Evolutionary conservation across 306 rosid genomes (phyloP).

Genomic region (Cicer judaicum): DNA sequence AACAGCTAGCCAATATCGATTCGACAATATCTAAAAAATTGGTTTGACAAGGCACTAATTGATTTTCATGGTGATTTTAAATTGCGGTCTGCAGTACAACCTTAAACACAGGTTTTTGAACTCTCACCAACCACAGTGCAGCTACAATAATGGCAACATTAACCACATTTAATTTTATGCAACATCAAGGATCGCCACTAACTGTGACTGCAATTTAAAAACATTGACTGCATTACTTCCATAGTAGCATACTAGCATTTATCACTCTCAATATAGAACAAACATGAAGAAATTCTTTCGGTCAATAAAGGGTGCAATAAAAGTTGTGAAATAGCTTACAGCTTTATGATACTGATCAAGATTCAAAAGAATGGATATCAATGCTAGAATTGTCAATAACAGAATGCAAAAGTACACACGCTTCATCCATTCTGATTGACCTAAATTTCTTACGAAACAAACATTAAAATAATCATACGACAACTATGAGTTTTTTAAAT

Average conservation of each 20-base stretch:
- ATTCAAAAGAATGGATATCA: not conserved
- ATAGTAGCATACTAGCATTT: not conserved
- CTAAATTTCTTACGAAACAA: not conserved
- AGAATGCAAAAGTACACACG: not conserved
- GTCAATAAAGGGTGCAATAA: not conserved
- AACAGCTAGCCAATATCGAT: not conserved
- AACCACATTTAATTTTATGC: no score
- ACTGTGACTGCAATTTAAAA: no score
- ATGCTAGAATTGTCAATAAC: not conserved
- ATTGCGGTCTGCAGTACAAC: no score
- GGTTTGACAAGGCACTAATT: not conserved
- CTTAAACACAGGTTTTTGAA: no score
- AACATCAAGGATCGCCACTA: no score
- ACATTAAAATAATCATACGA: not conserved
- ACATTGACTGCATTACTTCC: not conserved
- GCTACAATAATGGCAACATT: no score
- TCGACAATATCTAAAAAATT: not conserved
- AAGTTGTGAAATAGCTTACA: conserved; percentile 28
- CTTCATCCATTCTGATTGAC: not conserved
- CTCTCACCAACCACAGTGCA: no score
- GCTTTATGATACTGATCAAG: not conserved
- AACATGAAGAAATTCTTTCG: conserved; percentile 2
- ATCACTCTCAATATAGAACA: not conserved
- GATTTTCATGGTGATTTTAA: no score
- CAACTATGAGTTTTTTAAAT: not conserved